Conservation (phyloP, 139 green algal species). For the Auxenochlorella protothecoides region DNA sequence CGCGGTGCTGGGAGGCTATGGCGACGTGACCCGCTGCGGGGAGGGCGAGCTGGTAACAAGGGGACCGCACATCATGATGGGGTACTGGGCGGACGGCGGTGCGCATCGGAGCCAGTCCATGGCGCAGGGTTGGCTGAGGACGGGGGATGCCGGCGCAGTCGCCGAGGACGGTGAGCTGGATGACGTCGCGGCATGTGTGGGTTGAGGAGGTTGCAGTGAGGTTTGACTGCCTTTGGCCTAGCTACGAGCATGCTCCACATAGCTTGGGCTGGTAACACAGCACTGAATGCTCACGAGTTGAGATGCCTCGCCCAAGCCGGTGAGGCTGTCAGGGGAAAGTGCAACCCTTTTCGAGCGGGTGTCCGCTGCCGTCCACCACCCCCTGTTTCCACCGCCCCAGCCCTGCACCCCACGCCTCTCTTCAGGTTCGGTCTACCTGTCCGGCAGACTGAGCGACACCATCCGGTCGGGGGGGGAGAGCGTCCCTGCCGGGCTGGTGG, state of each 20-base stretch:
- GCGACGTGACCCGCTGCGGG: not conserved
- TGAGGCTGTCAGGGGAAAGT: too few species aligned
- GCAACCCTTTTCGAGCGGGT: too few species aligned
- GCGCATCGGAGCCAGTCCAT: slow-evolving; percentile 29
- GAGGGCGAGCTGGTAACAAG: slow-evolving; percentile 57
- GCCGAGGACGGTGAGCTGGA: not conserved
- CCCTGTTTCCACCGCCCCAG: too few species aligned
- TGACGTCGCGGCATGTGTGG: not conserved
- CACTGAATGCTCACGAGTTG: slow-evolving; percentile 11
- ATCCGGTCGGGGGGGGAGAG: not conserved
- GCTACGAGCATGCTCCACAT: not conserved
- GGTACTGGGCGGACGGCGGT: slow-evolving; percentile 53
- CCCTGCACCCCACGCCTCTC: too few species aligned
- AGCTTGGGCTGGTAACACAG: not conserved
- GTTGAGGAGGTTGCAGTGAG: not conserved
- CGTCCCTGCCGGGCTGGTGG: not conserved
- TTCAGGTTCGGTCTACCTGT: too few species aligned
- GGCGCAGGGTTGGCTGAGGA: slow-evolving; percentile 61
- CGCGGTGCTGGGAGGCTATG: not conserved
- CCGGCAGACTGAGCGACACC: not conserved
- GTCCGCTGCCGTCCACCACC: too few species aligned
- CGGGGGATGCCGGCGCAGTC: slow-evolving; percentile 57
- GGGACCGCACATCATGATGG: slow-evolving; percentile 61
- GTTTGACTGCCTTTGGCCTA: too few species aligned
- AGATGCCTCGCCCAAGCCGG: too few species aligned